Conservation (phyloP, 2,329 filamentous ascomycete species). For the Sporothrix mexicana region DNA sequence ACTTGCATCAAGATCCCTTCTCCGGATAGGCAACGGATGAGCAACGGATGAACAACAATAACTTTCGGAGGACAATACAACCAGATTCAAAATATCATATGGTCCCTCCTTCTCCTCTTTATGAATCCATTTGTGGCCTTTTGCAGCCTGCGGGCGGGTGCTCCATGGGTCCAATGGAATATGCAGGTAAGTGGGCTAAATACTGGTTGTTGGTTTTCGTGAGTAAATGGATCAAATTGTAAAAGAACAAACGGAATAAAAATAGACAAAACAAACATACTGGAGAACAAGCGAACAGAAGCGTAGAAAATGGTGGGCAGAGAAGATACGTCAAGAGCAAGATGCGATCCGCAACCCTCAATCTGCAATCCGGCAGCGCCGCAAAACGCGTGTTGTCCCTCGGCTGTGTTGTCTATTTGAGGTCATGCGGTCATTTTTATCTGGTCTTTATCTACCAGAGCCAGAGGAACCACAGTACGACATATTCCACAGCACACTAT, state of each 20-base stretch:
- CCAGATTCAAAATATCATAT: neutral
- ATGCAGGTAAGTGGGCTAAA: neutral
- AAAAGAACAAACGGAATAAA: neutral
- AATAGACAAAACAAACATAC: neutral
- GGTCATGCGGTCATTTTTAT: slow-evolving; percentile 4
- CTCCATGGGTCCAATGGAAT: neutral
- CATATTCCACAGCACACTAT: slow-evolving; percentile 9
- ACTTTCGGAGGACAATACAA: neutral
- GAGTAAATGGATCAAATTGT: no score
- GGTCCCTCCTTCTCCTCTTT: neutral
- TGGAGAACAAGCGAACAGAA: neutral
- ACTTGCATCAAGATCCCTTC: neutral
- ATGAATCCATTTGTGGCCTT: neutral
- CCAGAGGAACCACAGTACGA: neutral
- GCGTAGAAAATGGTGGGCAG: neutral
- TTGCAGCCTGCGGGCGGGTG: neutral
- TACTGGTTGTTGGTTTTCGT: neutral
- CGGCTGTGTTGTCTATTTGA: neutral
- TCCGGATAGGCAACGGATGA: neutral
- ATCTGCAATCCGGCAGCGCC: neutral
- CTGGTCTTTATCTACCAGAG: neutral
- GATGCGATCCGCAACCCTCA: neutral
- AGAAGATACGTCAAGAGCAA: slow-evolving; percentile 1
- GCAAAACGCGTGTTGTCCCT: neutral
- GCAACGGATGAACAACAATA: neutral